Evolutionary conservation across 2,329 filamentous ascomycete species (phyloP).

Genomic region (Phyllosticta citrichinensis): DNA sequence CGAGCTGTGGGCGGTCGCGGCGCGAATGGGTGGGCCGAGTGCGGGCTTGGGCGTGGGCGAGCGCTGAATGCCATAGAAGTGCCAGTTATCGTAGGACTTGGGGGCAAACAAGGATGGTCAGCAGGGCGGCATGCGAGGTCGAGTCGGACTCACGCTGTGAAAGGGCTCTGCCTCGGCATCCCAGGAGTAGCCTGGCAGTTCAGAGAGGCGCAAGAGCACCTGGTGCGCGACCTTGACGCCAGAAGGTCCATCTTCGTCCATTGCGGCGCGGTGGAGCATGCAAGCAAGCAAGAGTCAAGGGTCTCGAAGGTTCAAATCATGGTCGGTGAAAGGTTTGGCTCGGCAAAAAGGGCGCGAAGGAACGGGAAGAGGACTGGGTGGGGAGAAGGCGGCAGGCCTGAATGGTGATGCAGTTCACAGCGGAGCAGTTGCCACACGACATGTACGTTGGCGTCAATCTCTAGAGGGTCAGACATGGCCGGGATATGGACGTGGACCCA

Average conservation of each 20-base stretch:
- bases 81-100: conserved; percentile 79
- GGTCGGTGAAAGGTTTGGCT: background rate
- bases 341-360: background rate
- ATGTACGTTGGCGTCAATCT: background rate
- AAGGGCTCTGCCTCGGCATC: conserved; percentile 34
- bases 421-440: background rate
- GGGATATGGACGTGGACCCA: background rate
- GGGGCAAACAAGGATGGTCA: conserved; percentile 15
- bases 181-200: conserved; percentile 31
- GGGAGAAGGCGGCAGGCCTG: background rate
- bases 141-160: conserved; percentile 30
- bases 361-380: background rate
- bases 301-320: conserved; percentile 3
- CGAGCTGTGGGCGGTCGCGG: conserved; percentile 16
- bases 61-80: conserved; percentile 35
- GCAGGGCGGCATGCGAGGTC: conserved; percentile 1
- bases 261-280: background rate
- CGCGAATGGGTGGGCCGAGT: conserved; percentile 8
- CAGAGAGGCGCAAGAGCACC: conserved; percentile 26
- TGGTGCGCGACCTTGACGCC: conserved; percentile 20
- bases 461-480: background rate
- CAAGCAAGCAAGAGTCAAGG: background rate
- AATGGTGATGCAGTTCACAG: background rate
- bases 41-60: conserved; percentile 11
- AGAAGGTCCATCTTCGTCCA: conserved; percentile 6